phyloP scores from a whole-genome alignment of 2,329 filamentous ascomycete genomes.

The Erysiphe pulchra region DNA sequence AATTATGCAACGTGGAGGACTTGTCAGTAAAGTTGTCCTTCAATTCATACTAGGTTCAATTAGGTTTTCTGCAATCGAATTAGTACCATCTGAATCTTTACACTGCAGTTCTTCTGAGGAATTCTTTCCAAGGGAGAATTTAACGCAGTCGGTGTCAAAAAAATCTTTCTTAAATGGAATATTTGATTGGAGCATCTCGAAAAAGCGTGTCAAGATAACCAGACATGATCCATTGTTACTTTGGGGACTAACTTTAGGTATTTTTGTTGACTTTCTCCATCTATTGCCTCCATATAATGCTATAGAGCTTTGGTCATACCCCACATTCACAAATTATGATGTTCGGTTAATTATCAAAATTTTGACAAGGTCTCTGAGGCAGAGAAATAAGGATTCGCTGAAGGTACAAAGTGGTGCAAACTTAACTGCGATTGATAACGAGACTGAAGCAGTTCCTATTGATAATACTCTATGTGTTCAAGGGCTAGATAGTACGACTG shows the following conservation, averaged over 20 bases:
- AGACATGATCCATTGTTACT: constrained; percentile 26
- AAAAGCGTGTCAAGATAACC: background rate
- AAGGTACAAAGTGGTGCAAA: constrained; percentile 9
- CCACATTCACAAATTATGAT: constrained; percentile 38
- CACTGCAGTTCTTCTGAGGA: constrained; percentile 27
- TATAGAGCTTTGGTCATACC: constrained; percentile 37
- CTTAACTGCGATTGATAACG: constrained; percentile 10
- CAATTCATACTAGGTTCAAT: constrained; percentile 34
- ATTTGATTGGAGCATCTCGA: background rate
- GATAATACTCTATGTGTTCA: constrained; percentile 5
- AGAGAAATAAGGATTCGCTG: constrained; percentile 17
- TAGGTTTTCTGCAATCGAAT: constrained; percentile 37
- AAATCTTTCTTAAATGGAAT: background rate
- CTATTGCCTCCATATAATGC: constrained; percentile 36
- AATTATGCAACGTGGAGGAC: constrained; percentile 27
- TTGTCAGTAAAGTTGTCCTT: constrained; percentile 26
- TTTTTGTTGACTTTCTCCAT: constrained; percentile 41
- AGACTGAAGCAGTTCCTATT: constrained; percentile 8
- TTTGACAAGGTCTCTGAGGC: constrained; percentile 30
- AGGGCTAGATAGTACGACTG: constrained; percentile 6
- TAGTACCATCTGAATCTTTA: constrained; percentile 33
- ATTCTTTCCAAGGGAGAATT: constrained; percentile 15
- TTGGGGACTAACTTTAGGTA: constrained; percentile 42
- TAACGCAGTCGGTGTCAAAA: background rate
- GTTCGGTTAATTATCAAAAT: constrained; percentile 31